A percentile compares a stretch with the other conserved stretches of the same genome.
These are phyloP conservation scores for Isoetes taiwanensis DNA, from an alignment of 75 land plant genomes.

Conservation along the genomic window DNA sequence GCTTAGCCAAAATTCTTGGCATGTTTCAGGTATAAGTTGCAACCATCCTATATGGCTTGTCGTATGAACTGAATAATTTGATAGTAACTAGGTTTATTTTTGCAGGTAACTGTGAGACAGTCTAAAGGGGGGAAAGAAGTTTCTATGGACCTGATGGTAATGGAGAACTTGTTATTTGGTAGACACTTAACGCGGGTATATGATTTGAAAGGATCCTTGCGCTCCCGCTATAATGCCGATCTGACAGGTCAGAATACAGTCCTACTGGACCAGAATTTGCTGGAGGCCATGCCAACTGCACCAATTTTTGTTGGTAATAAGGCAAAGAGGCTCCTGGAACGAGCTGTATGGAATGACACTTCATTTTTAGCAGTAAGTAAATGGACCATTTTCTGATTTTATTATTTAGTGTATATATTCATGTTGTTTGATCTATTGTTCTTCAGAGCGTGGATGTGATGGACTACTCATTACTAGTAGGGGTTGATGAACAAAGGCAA, in stretches of 20 bases:
- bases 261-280: conserved; percentile 62
- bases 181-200: conserved; percentile 58
- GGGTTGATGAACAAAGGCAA: conserved; percentile 57
- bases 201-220: conserved; percentile 77
- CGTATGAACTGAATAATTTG: background rate
- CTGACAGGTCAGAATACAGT: conserved; percentile 59
- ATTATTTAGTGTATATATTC: background rate
- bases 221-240: conserved; percentile 88
- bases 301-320: conserved; percentile 90
- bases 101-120: conserved; percentile 47
- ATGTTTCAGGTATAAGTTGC: conserved; percentile 60
- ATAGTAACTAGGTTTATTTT: background rate
- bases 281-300: conserved; percentile 67
- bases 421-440: background rate
- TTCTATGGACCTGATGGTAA: conserved; percentile 92
- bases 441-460: conserved; percentile 69
- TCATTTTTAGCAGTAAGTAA: conserved; percentile 68
- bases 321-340: conserved; percentile 67
- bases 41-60: background rate
- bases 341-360: conserved; percentile 96
- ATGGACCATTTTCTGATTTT: background rate
- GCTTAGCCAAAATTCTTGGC: conserved; percentile 89
- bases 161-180: conserved; percentile 79
- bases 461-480: conserved; percentile 93
- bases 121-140: conserved; percentile 58